A percentile compares a stretch with the other conserved stretches of the same genome.
These are phyloP conservation scores for Fusarium verrucosum DNA, from an alignment of 2,329 filamentous ascomycete species.

Conservation along the genomic window DNA sequence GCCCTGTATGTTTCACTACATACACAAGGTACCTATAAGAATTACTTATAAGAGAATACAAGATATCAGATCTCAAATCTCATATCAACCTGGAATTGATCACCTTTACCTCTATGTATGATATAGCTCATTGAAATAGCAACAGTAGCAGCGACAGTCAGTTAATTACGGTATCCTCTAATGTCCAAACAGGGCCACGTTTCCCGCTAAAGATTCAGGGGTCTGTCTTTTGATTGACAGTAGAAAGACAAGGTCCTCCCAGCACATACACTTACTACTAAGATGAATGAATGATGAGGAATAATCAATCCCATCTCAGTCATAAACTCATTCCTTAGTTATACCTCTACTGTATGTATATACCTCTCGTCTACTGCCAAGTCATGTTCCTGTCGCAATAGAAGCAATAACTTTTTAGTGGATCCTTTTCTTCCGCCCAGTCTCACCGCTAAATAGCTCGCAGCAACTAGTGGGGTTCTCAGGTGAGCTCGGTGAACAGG, in stretches of 20 bases:
- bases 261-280: neutral
- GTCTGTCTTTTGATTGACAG: neutral
- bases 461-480: neutral
- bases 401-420: slow-evolving; percentile 23
- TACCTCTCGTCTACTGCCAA: neutral
- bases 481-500: slow-evolving; percentile 22
- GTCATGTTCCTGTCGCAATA: slow-evolving; percentile 1
- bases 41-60: neutral
- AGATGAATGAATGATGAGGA: neutral
- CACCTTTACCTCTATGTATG: neutral
- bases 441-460: slow-evolving; percentile 29
- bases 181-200: slow-evolving; percentile 8
- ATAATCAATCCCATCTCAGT: neutral
- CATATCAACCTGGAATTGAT: too few species aligned
- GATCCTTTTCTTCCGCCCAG: neutral
- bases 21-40: neutral
- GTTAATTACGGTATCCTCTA: neutral
- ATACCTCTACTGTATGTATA: neutral
- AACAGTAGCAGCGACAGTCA: neutral
- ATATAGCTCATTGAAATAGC: neutral
- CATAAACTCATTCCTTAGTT: neutral
- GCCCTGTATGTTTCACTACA: neutral
- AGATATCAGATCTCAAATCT: too few species aligned
- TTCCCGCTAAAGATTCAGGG: slow-evolving; percentile 12
- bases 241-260: neutral